phyloP scores from a whole-genome alignment of 192 early-diverging fungal genomes.

The Rhizophagus prolifer region DNA sequence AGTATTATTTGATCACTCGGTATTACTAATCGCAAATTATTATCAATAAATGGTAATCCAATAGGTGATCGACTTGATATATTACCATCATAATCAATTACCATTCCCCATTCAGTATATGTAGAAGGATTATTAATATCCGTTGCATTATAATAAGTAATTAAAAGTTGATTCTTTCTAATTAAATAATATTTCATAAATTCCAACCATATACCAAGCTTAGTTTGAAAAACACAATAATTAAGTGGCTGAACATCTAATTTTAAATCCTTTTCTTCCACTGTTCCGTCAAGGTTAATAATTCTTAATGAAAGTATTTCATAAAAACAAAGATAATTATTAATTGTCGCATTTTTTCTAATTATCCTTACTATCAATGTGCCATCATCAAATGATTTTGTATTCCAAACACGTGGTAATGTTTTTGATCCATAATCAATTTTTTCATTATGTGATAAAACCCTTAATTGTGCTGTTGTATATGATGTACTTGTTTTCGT shows the following conservation, averaged over 20 bases:
- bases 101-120: background rate
- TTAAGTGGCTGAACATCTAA: background rate
- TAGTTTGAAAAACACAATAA: background rate
- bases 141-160: background rate
- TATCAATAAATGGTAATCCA: too few relatives aligned
- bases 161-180: background rate
- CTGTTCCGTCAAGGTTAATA: background rate
- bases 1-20: too few relatives aligned
- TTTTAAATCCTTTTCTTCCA: background rate
- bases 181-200: background rate
- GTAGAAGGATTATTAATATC: background rate
- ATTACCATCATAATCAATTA: background rate
- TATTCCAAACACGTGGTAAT: background rate
- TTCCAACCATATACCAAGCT: background rate
- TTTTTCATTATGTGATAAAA: background rate
- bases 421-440: background rate
- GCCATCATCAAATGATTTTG: background rate
- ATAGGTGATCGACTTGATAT: too few relatives aligned
- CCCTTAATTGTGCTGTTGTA: too few relatives aligned
- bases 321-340: background rate
- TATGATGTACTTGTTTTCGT: too few relatives aligned
- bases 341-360: background rate
- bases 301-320: background rate
- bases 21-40: too few relatives aligned
- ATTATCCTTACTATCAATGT: background rate